Evolutionary conservation across 305 asterid genomes (phyloP), one percentile per base, ranked within the genome.

Genomic region (Solanum chacoense): DNA sequence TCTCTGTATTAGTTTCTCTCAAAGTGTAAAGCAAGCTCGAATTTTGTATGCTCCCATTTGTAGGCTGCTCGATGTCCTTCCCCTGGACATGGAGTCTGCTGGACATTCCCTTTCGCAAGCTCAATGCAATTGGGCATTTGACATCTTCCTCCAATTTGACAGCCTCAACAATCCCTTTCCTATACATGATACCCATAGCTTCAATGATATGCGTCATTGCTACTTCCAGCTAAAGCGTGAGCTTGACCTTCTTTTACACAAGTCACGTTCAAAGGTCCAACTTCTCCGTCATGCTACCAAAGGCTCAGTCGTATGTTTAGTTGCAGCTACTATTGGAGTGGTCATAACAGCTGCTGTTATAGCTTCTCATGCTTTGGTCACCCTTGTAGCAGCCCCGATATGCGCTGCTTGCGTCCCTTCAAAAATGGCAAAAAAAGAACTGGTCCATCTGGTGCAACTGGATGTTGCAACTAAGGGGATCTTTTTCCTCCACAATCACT

Each of bases 391-490:
- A 69, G 76, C 75, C 69, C 92, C 94, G 1, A 2, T 91, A 6
- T 89, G 89, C 85, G 81, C 93, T 88, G 79, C 55, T 26, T 85
- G 88, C 34, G 88, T 91, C 37, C 92, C 93, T 83, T 88, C 95
- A 36, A 89, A 74, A 71, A 42, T 90, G 90, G 90, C 90, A 31
- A 93, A 92, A 92, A 92, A 88, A 91, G 98, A 94, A 86, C 38
- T 81, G 85, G 90, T 92, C 87, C 97, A 90, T 91, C 91, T 92
- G 29, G 93, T 91, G 50, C 96, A 93, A 90, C 93, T 97, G 36
- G 97, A 96, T 75, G 97, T 95, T 89, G 99, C 99, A 80, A 94
- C 95, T 1, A 94, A 90, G 93, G 98, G 96, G 7, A 93, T 94
- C 24, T 97, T 91, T 83, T 95, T 96, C 83, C 97, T 97, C 24